These are phyloP conservation scores for Setaria viridis DNA, from an alignment of 202 grass and related monocot species.

Conservation along the genomic window DNA sequence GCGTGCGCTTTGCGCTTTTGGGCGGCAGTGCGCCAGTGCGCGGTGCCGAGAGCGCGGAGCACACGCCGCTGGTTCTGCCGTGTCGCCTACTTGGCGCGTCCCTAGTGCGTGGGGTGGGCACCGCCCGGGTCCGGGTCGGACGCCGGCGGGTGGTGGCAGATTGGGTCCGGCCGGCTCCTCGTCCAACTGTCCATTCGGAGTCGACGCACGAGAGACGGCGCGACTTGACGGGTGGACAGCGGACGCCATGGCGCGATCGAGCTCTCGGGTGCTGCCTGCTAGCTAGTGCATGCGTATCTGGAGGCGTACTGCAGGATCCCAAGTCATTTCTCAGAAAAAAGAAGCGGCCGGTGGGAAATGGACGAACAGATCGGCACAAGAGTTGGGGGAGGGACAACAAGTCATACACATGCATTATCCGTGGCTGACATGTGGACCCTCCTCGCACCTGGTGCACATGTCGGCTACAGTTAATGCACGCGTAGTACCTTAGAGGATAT, in stretches of 20 bases:
- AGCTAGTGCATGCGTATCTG: background rate
- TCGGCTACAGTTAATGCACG: no score
- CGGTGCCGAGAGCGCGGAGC: background rate
- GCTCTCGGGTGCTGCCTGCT: background rate
- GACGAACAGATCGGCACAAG: background rate
- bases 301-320: background rate
- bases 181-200: background rate
- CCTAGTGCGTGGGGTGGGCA: constrained; percentile 24
- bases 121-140: background rate
- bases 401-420: no score
- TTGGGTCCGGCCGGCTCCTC: background rate
- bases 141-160: background rate
- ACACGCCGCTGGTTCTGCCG: background rate
- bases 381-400: no score
- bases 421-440: no score
- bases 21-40: background rate
- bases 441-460: no score
- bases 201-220: background rate
- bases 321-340: background rate
- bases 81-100: background rate
- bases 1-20: constrained; percentile 10
- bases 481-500: no score
- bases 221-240: background rate
- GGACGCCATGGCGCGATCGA: background rate
- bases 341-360: no score